Percentiles rank a stretch among this genome's conserved stretches.
These are phyloP conservation scores for Aureobasidium sp. DNA, from an alignment of 2,329 filamentous ascomycete genomes.

Conservation along the genomic window DNA sequence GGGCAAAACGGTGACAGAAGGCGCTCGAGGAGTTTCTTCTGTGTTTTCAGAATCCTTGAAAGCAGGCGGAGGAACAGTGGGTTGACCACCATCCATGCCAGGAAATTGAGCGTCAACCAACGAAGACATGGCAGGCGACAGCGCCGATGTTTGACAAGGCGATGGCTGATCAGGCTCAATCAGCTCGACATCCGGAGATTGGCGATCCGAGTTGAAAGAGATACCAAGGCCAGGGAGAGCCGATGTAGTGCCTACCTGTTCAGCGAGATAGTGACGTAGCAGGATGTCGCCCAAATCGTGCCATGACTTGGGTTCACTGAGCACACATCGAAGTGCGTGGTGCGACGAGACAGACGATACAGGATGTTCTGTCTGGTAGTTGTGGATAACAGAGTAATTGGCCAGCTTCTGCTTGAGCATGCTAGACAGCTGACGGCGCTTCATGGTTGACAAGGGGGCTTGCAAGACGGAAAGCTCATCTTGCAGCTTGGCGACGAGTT, in stretches of 20 bases:
- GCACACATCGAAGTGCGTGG: constrained; percentile 12
- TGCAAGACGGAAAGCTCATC: constrained; percentile 49
- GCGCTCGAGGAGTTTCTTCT: not conserved
- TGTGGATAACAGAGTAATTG: constrained; percentile 41
- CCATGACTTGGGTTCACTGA: constrained; percentile 24
- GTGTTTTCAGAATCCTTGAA: not conserved
- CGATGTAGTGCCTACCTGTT: constrained; percentile 19
- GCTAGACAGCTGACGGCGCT: constrained; percentile 41
- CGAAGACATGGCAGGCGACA: not conserved
- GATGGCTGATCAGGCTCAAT: constrained; percentile 1
- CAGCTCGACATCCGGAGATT: not conserved
- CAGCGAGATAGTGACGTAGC: constrained; percentile 20
- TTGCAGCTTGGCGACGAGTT: constrained; percentile 41
- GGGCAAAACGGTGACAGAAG: constrained; percentile 24
- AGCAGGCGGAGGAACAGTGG: constrained; percentile 17
- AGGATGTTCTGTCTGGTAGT: not conserved
- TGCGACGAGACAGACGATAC: not conserved
- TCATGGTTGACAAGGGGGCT: constrained; percentile 40
- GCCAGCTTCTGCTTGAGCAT: constrained; percentile 47
- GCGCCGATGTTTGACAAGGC: not conserved
- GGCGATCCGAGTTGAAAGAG: constrained; percentile 18
- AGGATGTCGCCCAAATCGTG: constrained; percentile 25
- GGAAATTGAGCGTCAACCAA: constrained; percentile 22
- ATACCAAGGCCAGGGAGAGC: constrained; percentile 18
- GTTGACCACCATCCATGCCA: constrained; percentile 22